These are phyloP conservation scores for Xylariaceae sp. DNA, from an alignment of 2,329 filamentous ascomycete species.

Conservation along the genomic window DNA sequence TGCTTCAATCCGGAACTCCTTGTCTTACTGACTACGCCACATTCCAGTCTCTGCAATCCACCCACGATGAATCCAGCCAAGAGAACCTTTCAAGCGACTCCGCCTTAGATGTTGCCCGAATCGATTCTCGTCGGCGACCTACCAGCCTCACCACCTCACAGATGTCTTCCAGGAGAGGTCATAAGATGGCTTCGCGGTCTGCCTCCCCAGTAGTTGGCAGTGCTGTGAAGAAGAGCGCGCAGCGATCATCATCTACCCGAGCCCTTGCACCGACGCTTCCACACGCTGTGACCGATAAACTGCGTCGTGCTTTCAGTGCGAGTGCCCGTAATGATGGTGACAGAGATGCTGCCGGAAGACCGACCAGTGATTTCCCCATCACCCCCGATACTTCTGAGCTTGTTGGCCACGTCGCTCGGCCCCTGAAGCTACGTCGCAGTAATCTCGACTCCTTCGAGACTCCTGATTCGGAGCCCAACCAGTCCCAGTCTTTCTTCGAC, in stretches of 20 bases:
- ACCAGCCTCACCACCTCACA: constrained; percentile 22
- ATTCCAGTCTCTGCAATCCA: constrained; percentile 22
- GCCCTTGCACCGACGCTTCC: constrained; percentile 25
- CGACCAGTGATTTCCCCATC: constrained; percentile 35
- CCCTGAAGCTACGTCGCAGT: constrained; percentile 36
- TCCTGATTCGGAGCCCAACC: constrained; percentile 38
- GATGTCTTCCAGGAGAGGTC: constrained; percentile 27
- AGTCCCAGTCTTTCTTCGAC: constrained; percentile 39
- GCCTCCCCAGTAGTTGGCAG: constrained; percentile 29
- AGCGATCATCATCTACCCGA: constrained; percentile 20
- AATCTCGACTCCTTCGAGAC: constrained; percentile 40
- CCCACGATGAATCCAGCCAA: constrained; percentile 18
- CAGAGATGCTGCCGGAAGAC: constrained; percentile 16
- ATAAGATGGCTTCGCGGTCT: constrained; percentile 28
- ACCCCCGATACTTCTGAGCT: constrained; percentile 57
- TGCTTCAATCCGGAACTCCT: constrained; percentile 1
- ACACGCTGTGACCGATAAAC: constrained; percentile 31
- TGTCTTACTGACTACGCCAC: constrained; percentile 15
- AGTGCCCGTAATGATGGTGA: constrained; percentile 26
- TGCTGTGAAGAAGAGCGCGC: constrained; percentile 26
- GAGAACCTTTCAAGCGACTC: constrained; percentile 26
- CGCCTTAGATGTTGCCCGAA: constrained; percentile 27
- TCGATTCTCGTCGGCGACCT: constrained; percentile 21
- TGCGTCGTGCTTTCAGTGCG: constrained; percentile 33
- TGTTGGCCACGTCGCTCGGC: constrained; percentile 21